A percentile compares a stretch with the other conserved stretches of the same genome.
Conservation (phyloP, 306 rosid genomes). For the Trichosanthes truncata region DNA sequence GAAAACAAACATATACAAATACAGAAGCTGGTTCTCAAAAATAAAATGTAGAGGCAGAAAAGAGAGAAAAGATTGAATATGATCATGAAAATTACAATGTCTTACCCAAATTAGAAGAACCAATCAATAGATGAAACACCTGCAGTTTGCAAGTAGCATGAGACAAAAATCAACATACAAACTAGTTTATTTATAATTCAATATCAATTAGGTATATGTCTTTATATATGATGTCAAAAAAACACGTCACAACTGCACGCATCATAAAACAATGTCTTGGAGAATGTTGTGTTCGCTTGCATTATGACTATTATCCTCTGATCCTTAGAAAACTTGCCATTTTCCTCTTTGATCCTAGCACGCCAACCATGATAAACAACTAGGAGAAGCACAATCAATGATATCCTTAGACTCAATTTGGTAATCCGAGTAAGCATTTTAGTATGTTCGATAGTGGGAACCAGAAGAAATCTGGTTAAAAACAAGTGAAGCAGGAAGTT, state of each 20-base stretch:
- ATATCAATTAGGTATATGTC: background rate
- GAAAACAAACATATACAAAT: background rate
- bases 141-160: constrained; percentile 21
- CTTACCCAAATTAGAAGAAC: constrained; percentile 84
- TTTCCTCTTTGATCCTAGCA: background rate
- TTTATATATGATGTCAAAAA: background rate
- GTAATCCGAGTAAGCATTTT: background rate
- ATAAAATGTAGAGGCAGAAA: background rate
- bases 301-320: background rate
- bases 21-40: background rate
- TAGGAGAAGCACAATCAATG: background rate
- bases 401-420: background rate
- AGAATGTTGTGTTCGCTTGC: background rate
- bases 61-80: constrained; percentile 10
- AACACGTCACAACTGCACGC: background rate
- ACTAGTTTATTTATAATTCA: background rate
- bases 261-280: constrained; percentile 18
- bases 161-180: background rate
- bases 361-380: background rate
- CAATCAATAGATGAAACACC: constrained; percentile 94
- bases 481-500: background rate
- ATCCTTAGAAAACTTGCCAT: background rate
- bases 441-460: background rate
- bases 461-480: background rate
- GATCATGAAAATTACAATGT: constrained; percentile 13